phyloP scores from a whole-genome alignment of 2,329 filamentous ascomycete species.

The Emmonsiellopsis sp. region DNA sequence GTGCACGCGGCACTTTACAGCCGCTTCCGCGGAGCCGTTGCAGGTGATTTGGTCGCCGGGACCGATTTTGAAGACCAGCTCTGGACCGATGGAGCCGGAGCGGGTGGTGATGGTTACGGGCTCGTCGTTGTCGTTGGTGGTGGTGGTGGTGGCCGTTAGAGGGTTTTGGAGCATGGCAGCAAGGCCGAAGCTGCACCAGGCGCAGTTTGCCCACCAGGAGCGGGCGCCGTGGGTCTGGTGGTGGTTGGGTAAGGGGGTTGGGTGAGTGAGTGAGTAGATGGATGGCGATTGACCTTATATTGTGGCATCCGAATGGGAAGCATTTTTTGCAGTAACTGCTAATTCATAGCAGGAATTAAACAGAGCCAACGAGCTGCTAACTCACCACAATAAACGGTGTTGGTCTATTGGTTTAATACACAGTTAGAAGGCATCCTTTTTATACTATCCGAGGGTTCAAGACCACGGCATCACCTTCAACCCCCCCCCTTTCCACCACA shows the following conservation, averaged over 20 bases:
- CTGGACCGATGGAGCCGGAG: slow-evolving; percentile 1
- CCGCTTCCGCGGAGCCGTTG: not conserved
- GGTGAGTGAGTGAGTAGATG: too few relatives aligned
- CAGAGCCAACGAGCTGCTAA: not conserved
- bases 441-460: too few relatives aligned
- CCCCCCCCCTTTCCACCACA: too few relatives aligned
- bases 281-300: too few relatives aligned
- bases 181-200: slow-evolving; percentile 2
- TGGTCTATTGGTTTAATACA: not conserved
- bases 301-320: too few relatives aligned
- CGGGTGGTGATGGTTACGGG: not conserved
- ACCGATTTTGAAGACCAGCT: not conserved
- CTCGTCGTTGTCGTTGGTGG: not conserved
- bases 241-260: not conserved
- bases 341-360: too few relatives aligned
- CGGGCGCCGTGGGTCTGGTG: not conserved
- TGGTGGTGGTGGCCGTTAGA: not conserved
- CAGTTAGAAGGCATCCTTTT: too few relatives aligned
- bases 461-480: not conserved
- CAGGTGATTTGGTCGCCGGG: not conserved
- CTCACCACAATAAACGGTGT: slow-evolving; percentile 3
- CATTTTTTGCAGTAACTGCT: too few relatives aligned
- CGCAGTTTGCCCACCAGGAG: slow-evolving; percentile 1
- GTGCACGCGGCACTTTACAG: not conserved
- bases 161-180: not conserved